These are phyloP conservation scores for Leucocoprinus birnbaumii DNA, from an alignment of 768 basidiomycete species.

Conservation along the genomic window DNA sequence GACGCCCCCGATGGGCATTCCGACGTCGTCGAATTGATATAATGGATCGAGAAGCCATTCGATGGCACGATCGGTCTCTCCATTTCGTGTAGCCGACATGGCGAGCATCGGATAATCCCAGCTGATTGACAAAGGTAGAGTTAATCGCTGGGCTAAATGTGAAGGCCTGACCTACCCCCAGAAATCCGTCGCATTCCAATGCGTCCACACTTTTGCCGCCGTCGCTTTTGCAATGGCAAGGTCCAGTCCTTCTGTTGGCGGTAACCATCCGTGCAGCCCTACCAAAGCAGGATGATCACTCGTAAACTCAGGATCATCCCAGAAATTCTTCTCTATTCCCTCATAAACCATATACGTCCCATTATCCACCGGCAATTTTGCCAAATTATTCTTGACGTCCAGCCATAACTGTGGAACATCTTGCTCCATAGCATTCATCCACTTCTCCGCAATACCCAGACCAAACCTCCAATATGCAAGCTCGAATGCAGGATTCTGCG, in stretches of 20 bases:
- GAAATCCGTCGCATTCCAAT: conserved; percentile 52
- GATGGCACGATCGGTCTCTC: conserved; percentile 44
- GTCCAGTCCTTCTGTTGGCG: conserved; percentile 45
- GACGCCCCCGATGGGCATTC: conserved; percentile 56
- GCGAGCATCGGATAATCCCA: conserved; percentile 67
- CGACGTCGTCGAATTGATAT: conserved; percentile 57
- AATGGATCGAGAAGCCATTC: conserved; percentile 53
- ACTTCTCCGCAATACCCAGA: conserved; percentile 42
- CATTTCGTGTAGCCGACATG: conserved; percentile 57
- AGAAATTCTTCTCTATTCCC: conserved; percentile 49
- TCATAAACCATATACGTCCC: conserved; percentile 55
- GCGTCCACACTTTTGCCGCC: conserved; percentile 48
- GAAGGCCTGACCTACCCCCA: conserved; percentile 41
- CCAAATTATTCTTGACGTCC: conserved; percentile 41
- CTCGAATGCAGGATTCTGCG: conserved; percentile 56
- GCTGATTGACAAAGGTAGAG: too few relatives aligned
- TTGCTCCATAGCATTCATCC: conserved; percentile 43
- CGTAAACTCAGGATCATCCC: conserved; percentile 47
- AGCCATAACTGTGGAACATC: conserved; percentile 40
- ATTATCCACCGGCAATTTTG: conserved; percentile 48
- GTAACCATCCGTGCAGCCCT: conserved; percentile 57
- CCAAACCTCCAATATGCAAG: conserved; percentile 57
- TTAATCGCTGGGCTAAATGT: not conserved
- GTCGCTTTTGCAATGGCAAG: conserved; percentile 44
- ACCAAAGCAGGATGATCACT: conserved; percentile 59